Conservation (phyloP, 2,329 filamentous ascomycete genomes). For the Aspergillus carbonarius region DNA sequence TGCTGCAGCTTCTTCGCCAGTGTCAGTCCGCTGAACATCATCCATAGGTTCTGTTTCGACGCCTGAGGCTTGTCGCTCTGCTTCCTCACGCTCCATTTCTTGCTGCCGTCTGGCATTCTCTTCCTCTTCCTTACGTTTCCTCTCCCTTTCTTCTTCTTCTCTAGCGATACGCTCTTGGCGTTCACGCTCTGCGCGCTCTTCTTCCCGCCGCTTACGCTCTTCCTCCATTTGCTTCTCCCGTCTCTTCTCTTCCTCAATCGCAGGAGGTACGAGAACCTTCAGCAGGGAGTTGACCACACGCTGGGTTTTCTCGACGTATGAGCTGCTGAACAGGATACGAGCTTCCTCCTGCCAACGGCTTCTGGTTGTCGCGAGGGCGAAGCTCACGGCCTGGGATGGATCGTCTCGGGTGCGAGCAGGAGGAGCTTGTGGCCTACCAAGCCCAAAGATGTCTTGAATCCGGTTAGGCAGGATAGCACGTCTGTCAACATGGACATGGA, state of each 20-base stretch:
- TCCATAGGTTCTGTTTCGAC: conserved; percentile 66
- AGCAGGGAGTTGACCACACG: conserved; percentile 69
- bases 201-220: conserved; percentile 58
- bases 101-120: conserved; percentile 61
- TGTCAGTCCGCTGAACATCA: conserved; percentile 63
- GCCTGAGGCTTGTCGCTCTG: conserved; percentile 50
- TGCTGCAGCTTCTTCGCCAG: conserved; percentile 29
- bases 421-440: conserved; percentile 31
- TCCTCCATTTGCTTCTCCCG: conserved; percentile 60
- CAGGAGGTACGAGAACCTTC: conserved; percentile 74
- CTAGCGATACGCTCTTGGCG: conserved; percentile 62
- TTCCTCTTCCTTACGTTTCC: conserved; percentile 65
- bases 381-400: conserved; percentile 69
- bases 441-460: conserved; percentile 51
- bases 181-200: conserved; percentile 61
- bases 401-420: conserved; percentile 46
- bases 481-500: conserved; percentile 57
- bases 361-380: conserved; percentile 68
- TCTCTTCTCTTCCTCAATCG: conserved; percentile 76
- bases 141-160: conserved; percentile 71
- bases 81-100: conserved; percentile 65
- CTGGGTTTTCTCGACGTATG: conserved; percentile 66
- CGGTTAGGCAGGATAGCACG: conserved; percentile 51
- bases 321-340: conserved; percentile 74
- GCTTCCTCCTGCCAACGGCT: conserved; percentile 88